Evolutionary conservation across 2,329 filamentous ascomycete genomes (phyloP).

Genomic region (Grosmannia penicillata): DNA sequence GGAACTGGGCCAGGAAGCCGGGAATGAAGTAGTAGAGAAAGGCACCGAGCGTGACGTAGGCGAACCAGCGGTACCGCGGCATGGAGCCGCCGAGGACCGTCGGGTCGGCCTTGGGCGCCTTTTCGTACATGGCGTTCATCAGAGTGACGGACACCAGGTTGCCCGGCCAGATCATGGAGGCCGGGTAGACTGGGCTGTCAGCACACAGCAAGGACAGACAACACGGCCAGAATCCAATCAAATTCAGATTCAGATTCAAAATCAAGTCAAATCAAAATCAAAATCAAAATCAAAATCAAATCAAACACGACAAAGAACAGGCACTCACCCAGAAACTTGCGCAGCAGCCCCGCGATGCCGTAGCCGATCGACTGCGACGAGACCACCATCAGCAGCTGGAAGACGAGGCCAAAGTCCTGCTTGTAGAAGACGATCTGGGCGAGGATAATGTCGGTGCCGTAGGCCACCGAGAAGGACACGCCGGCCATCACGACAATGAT

Average conservation of each 20-base stretch:
- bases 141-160: slow-evolving; percentile 52
- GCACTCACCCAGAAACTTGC: slow-evolving; percentile 42
- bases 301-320: slow-evolving; percentile 1
- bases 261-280: background rate
- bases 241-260: background rate
- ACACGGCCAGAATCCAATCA: too few species aligned
- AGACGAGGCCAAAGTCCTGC: slow-evolving; percentile 50
- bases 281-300: background rate
- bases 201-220: background rate
- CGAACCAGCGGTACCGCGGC: slow-evolving; percentile 37
- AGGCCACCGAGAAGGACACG: slow-evolving; percentile 54
- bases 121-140: slow-evolving; percentile 61
- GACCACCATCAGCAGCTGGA: slow-evolving; percentile 51
- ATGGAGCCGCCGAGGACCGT: slow-evolving; percentile 47
- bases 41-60: slow-evolving; percentile 23
- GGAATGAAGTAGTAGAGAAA: slow-evolving; percentile 40
- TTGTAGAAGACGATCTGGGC: slow-evolving; percentile 60
- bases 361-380: slow-evolving; percentile 58
- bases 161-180: slow-evolving; percentile 62
- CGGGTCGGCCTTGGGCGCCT: slow-evolving; percentile 31
- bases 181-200: slow-evolving; percentile 35
- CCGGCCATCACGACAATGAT: slow-evolving; percentile 59
- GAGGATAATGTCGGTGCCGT: slow-evolving; percentile 60
- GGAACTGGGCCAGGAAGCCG: slow-evolving; percentile 30
- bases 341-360: slow-evolving; percentile 53